Base-by-base conservation (phyloP, 2,329 filamentous ascomycete species). In the Fusarium kyushuense region DNA sequence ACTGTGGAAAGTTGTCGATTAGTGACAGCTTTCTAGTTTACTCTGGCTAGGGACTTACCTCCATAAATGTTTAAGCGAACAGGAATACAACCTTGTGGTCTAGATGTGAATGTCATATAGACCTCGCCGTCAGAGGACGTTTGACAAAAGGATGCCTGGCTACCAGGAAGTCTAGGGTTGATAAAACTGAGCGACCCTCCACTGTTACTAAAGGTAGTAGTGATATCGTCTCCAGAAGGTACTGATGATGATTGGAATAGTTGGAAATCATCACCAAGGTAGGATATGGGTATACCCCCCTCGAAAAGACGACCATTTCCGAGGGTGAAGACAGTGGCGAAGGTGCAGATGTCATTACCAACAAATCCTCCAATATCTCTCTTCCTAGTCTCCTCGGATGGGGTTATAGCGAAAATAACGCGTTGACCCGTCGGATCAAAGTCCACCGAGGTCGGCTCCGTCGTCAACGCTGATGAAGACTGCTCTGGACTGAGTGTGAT, bases 141-240 rank as follows among this genome's bases (percentile, higher is more conserved):
- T 8, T 59, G 57, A 19, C 57, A 59, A n/a, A 59, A 59, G 4
- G 19, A 33, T n/a, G 45, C 45, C 32, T 33, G 30, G 3, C 45
- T 30, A 33, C 21, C 30, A 7, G 45, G 45, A 5, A 48, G 16
- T 12, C 9, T 16, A 4, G 30, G 30, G 12, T 14, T 48, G 3
- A 23, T 8, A 1, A 48, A 48, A 3, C 45, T 14, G 2, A 48
- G 45, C 1, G 33, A 14, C 2, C 30, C 19, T 7, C 30, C 30
- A 17, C 33, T 13, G 0, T 23, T 48, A 29, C 45, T 48, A 1
- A 59, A 59, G 3, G 53, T 21, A 2, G 57, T 59, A 4, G 35
- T 58, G 0, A 59, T 21, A 10, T 23, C 45, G 4, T 35, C 21
- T 3, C 16, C 11, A 3, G 21, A 9, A 5, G 45, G 29, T 25